A percentile compares a stretch with the other conserved stretches of the same genome.
phyloP scores from a whole-genome alignment of 371 early-diverging fungal genomes.

The Actinomortierella ambigua region DNA sequence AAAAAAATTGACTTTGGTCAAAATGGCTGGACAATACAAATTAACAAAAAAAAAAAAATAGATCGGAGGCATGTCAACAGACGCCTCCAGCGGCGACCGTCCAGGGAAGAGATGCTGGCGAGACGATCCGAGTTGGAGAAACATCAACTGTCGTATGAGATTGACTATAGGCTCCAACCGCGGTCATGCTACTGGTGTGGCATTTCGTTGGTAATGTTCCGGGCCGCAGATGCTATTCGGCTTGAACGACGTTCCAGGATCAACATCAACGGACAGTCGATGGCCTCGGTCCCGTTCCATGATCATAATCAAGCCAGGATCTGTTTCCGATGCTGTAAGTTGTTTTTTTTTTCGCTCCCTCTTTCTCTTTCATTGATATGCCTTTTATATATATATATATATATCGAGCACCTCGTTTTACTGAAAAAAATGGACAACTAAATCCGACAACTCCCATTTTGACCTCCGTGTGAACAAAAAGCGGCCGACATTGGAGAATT shows the following conservation, averaged over 20 bases:
- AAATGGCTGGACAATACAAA: neutral
- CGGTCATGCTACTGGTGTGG: constrained; percentile 24
- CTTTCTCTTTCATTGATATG: neutral
- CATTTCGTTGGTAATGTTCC: neutral
- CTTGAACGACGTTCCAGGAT: constrained; percentile 6
- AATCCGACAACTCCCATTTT: neutral
- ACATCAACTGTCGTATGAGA: too few species aligned
- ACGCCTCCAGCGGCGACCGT: too few species aligned
- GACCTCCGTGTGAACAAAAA: neutral
- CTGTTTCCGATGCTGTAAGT: constrained; percentile 25
- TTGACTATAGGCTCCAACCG: constrained; percentile 1
- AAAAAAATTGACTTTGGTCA: neutral
- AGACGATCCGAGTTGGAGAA: too few species aligned
- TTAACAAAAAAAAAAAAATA: neutral
- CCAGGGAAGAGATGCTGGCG: too few species aligned
- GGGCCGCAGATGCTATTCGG: too few species aligned
- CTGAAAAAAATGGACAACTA: neutral
- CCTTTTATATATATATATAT: neutral
- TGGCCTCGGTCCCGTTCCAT: constrained; percentile 9
- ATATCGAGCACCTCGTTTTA: neutral
- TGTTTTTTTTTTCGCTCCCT: neutral
- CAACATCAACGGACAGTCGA: constrained; percentile 11
- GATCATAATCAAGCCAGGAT: constrained; percentile 27
- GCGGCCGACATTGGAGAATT: constrained; percentile 14
- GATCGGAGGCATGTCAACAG: too few species aligned